Conservation (phyloP, 805 yeast species). For the Clavispora asparagi region DNA sequence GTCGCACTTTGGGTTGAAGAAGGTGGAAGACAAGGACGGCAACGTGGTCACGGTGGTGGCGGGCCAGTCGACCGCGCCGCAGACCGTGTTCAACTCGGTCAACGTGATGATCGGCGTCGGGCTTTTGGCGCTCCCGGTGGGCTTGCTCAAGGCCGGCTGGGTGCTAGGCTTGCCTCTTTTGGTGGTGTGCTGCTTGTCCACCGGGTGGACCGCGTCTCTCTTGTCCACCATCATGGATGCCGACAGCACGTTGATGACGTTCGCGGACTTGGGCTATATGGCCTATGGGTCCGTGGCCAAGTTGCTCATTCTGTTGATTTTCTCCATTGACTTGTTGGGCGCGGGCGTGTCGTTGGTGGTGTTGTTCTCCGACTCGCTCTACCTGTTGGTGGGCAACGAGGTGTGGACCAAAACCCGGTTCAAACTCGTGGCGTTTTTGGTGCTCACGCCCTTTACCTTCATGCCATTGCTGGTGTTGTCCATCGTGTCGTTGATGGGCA, state of each 20-base stretch:
- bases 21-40: constrained; percentile 68
- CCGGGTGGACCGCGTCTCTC: constrained; percentile 73
- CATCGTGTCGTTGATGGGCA: constrained; percentile 65
- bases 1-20: constrained; percentile 51
- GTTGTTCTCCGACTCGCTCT: constrained; percentile 79
- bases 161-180: constrained; percentile 58
- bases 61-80: constrained; percentile 77
- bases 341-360: constrained; percentile 79
- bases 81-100: constrained; percentile 62
- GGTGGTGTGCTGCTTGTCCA: constrained; percentile 55
- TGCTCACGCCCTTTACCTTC: constrained; percentile 77
- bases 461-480: constrained; percentile 72
- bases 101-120: constrained; percentile 69
- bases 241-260: constrained; percentile 25
- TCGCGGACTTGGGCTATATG: constrained; percentile 26
- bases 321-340: constrained; percentile 73
- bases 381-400: constrained; percentile 27
- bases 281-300: constrained; percentile 52
- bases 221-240: constrained; percentile 31
- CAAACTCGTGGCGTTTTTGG: constrained; percentile 62
- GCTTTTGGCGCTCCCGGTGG: constrained; percentile 60
- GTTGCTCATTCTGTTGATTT: constrained; percentile 63
- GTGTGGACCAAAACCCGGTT: constrained; percentile 43
- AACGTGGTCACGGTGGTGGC: constrained; percentile 64
- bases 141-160: constrained; percentile 62